Evolutionary conservation across 2,329 filamentous ascomycete genomes (phyloP).

Genomic region (Fusarium sp.): DNA sequence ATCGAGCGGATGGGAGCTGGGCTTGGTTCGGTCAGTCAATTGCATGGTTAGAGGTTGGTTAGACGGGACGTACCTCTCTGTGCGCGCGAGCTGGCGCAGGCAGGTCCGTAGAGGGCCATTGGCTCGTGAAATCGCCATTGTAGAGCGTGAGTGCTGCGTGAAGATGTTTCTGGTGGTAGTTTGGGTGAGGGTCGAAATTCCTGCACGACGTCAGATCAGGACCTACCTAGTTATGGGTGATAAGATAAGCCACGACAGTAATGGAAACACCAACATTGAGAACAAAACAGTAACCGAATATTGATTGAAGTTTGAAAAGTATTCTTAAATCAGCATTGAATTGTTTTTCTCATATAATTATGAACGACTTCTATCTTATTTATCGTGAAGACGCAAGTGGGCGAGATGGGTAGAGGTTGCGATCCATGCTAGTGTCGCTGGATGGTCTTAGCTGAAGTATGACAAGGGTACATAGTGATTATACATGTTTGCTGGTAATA

Average conservation of each 20-base stretch:
- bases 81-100: constrained; percentile 43
- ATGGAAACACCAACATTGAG: background rate
- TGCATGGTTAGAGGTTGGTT: constrained; percentile 1
- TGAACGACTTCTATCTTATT: too few species aligned
- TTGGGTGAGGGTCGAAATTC: constrained; percentile 35
- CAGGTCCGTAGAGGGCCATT: constrained; percentile 43
- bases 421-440: too few species aligned
- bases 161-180: background rate
- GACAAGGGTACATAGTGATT: too few species aligned
- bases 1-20: constrained; percentile 34
- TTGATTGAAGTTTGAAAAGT: background rate
- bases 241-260: constrained; percentile 47
- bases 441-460: too few species aligned
- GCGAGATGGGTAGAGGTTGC: too few species aligned
- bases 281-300: background rate
- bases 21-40: constrained; percentile 36
- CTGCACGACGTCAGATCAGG: constrained; percentile 46
- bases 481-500: too few species aligned
- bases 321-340: too few species aligned
- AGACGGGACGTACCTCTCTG: constrained; percentile 40
- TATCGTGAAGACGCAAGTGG: too few species aligned
- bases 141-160: constrained; percentile 8
- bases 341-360: too few species aligned
- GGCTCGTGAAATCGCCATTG: constrained; percentile 44
- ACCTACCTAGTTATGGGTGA: constrained; percentile 24